Evolutionary conservation across 345 rosid species (phyloP), one percentile per base, ranked within the genome.

Genomic region (Gossypium sturtianum): DNA sequence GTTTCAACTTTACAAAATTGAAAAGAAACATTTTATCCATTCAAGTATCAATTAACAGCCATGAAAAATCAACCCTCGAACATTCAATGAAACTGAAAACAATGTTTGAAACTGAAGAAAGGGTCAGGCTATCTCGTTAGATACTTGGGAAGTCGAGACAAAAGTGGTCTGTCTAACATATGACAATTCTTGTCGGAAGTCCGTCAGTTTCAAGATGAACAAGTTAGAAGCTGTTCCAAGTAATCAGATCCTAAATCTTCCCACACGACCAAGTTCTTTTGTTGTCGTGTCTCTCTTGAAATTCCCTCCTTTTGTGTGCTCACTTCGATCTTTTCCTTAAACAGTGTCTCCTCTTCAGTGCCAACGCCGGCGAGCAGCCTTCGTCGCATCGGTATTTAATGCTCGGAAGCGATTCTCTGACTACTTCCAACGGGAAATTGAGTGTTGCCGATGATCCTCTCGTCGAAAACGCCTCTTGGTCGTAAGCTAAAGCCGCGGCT

Each of bases 231-330:
- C 61, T 89, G 89, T 62, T 90, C 96, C 56, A 90, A 79, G 76
- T 85, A 90, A 12, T 89, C 93, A 12, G 89, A 80, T 53, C 96
- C 96, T 48, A 89, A 77, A 80, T 90, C 93, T 72, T 89, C 91
- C 15, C 89, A 76, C 48, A 90, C 90, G 47, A 90, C 79, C 79
- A 85, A 56, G 69, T 75, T 81, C 38, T 59, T 12, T 12, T 13
- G 17, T 59, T 59, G 41, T 59, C 34, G 63, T 80, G 70, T 45
- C 57, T 12, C n/a, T 15, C 7, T 51, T 17, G 19, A 51, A 19
- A 5, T 34, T 34, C 0, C 19, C 10, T 72, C 44, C 56, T 44
- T 84, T 78, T 77, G 69, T 72, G 79, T 75, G 43, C 58, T 71
- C 12, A 20, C 51, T 63, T 67, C 51, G 27, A 22, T 20, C 29